phyloP scores from a whole-genome alignment of 2,329 filamentous ascomycete genomes.

The Dactylellina drechsleri region DNA sequence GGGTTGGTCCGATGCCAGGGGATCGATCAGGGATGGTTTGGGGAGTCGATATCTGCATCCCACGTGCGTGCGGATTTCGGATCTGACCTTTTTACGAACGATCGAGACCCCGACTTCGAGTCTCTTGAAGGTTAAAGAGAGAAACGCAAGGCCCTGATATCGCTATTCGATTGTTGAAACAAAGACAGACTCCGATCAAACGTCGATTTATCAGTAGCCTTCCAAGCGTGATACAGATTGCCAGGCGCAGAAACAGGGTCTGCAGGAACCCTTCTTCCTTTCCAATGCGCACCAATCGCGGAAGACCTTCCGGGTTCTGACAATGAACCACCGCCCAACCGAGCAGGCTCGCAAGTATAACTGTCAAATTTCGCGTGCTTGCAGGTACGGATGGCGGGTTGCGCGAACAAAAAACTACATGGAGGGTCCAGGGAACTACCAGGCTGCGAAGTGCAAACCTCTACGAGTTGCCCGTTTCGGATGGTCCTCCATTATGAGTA shows the following conservation, averaged over 20 bases:
- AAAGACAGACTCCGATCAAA: background rate
- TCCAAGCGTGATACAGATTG: background rate
- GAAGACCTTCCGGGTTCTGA: too few relatives aligned
- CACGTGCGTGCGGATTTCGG: background rate
- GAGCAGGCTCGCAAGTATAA: background rate
- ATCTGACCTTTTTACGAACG: background rate
- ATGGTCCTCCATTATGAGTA: constrained; percentile 40
- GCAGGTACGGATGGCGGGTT: too few relatives aligned
- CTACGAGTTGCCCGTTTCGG: constrained; percentile 46
- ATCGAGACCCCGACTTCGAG: background rate
- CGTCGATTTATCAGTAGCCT: constrained; percentile 17
- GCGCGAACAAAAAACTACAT: too few relatives aligned
- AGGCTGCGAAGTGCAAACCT: too few relatives aligned
- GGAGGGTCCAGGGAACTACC: too few relatives aligned
- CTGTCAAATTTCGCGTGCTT: background rate
- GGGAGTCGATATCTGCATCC: background rate
- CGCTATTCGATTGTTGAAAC: constrained; percentile 5
- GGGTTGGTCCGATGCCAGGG: background rate
- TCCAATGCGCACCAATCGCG: too few relatives aligned
- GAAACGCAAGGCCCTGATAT: too few relatives aligned
- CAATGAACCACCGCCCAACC: too few relatives aligned
- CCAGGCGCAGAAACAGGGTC: background rate
- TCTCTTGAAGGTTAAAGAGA: constrained; percentile 1
- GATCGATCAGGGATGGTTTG: background rate
- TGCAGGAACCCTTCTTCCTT: constrained; percentile 34